Evolutionary conservation across 129 eudicot species (phyloP).

Genomic region (Helianthus annuus): DNA sequence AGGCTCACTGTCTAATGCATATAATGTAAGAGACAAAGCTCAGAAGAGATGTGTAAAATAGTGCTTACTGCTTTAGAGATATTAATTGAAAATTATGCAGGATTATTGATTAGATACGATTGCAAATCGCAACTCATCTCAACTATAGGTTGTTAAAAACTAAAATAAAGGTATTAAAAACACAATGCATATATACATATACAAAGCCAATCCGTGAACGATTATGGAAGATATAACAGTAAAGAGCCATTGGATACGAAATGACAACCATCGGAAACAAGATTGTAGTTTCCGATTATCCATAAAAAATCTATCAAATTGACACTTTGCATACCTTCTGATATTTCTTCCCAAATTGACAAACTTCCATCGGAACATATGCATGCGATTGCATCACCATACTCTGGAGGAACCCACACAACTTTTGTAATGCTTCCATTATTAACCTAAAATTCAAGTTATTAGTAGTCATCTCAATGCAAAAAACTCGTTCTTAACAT

Average conservation of each 20-base stretch:
- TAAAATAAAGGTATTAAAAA: neutral
- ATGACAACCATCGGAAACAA: constrained; percentile 42
- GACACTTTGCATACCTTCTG: constrained; percentile 33
- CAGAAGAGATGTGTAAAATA: neutral
- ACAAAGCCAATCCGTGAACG: neutral
- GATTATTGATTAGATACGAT: neutral
- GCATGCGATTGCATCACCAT: constrained; percentile 90
- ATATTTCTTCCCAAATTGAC: constrained; percentile 87
- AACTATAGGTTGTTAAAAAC: neutral
- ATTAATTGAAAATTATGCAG: neutral
- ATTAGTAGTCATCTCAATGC: neutral
- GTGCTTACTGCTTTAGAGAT: neutral
- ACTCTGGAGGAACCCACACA: constrained; percentile 94
- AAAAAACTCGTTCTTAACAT: neutral
- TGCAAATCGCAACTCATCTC: neutral
- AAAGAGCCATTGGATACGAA: neutral
- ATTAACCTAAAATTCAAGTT: constrained; percentile 41
- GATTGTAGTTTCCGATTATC: too few species aligned
- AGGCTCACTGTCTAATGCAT: constrained; percentile 49
- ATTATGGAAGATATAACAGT: neutral
- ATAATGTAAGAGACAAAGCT: neutral
- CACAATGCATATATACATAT: neutral
- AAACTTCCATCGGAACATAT: constrained; percentile 69
- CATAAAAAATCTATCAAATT: too few species aligned
- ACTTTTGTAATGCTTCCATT: constrained; percentile 63